Evolutionary conservation across 495 filamentous ascomycete species (phyloP).

Genomic region (Penicillium desertorum): DNA sequence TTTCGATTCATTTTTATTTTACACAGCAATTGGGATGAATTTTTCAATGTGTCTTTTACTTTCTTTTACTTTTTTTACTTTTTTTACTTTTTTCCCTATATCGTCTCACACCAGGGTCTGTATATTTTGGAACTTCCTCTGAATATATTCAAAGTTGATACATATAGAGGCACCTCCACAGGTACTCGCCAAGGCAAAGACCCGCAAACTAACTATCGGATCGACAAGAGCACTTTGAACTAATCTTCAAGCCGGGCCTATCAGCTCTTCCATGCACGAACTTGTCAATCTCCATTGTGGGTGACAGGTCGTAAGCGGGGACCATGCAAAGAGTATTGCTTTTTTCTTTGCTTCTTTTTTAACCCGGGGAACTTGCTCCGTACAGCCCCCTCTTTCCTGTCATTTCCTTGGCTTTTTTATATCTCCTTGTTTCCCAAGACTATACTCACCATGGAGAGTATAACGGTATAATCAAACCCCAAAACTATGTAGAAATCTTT

Average conservation of each 20-base stretch:
- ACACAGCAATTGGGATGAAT: no score
- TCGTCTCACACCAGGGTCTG: no score
- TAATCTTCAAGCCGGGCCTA: slow-evolving; percentile 20
- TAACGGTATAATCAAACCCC: slow-evolving; percentile 10
- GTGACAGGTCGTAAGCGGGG: slow-evolving; percentile 37
- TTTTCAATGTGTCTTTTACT: no score
- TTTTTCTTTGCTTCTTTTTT: slow-evolving; percentile 17
- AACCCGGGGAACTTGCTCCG: slow-evolving; percentile 17
- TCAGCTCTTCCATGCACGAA: slow-evolving; percentile 19
- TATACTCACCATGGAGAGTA: slow-evolving; percentile 14
- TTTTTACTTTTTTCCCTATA: no score
- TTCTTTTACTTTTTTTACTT: no score
- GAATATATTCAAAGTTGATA: no score
- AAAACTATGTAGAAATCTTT: neutral
- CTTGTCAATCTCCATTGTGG: slow-evolving; percentile 15
- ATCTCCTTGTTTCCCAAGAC: slow-evolving; percentile 3
- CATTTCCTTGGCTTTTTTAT: slow-evolving; percentile 1
- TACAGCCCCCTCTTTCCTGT: slow-evolving; percentile 1
- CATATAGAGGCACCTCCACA: no score
- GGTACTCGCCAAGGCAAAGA: slow-evolving; percentile 2
- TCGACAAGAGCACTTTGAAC: slow-evolving; percentile 23
- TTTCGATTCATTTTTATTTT: no score
- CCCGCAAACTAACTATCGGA: slow-evolving; percentile 22
- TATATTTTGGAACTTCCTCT: no score
- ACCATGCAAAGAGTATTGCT: slow-evolving; percentile 13